Evolutionary conservation across 768 basidiomycete species (phyloP), one percentile per base, ranked within the genome.

Genomic region (Xanthoconium stramineum): DNA sequence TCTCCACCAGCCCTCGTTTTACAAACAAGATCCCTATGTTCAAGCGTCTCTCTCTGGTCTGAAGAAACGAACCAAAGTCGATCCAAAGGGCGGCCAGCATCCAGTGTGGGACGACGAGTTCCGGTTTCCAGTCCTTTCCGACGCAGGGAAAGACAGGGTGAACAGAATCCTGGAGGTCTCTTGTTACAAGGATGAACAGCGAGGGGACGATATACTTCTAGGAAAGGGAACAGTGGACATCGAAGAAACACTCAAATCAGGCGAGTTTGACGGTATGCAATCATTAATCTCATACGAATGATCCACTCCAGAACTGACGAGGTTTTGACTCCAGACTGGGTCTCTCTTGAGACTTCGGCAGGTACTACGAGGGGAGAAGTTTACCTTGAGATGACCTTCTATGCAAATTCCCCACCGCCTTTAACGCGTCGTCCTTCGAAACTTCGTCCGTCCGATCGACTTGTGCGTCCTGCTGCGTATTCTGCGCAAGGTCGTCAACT

Each of bases 321-420:
- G 17, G 24, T 15, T 14, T 52, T 30, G n/a, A n/a, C 24, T 29
- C 30, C 35, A 90, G 89, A 89, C 62, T 91, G 89, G 89, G 78
- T 89, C 15, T 69, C 74, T 43, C 76, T 91, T 43, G 73, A 78
- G 53, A 72, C 79, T 33, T 80, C 82, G 46, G 85, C 83, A 3
- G 80, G 83, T 9, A 77, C 83, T 50, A 84, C 24, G 24, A 24
- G 90, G 24, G 95, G 95, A 7, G 91, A 97, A 52, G 61, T 96
- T 11, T 97, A 91, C 68, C 79, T 97, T 15, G 95, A 98, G 70
- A 88, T 97, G 84, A 98, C 95, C 2, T 98, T 85, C 75, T 98
- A 84, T 71, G 82, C 92, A 4, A 84, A 87, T 52, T 81, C 78
- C 5, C 83, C 85, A 9, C 75, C 79, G n/a, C 72, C 84, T 33